phyloP scores from a whole-genome alignment of 2,329 filamentous ascomycete genomes.

The Fusarium sp. region DNA sequence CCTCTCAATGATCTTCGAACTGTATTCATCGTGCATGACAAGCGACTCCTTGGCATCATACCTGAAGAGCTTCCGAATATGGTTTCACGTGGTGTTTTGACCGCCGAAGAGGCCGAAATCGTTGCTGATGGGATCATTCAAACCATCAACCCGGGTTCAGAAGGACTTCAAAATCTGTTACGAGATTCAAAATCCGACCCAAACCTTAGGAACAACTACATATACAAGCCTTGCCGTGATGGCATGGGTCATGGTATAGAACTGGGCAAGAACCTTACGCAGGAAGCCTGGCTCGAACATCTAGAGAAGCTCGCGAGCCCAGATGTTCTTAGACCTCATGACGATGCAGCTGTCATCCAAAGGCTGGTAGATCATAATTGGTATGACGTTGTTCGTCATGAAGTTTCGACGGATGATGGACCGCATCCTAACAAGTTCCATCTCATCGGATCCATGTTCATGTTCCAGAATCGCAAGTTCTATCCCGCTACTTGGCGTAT shows the following conservation, averaged over 20 bases:
- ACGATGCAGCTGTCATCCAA: conserved; percentile 25
- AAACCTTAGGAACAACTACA: neutral
- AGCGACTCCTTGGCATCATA: conserved; percentile 18
- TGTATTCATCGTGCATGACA: conserved; percentile 27
- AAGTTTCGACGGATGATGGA: conserved; percentile 5
- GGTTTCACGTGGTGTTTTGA: conserved; percentile 9
- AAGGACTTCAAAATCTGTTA: neutral
- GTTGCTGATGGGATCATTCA: conserved; percentile 5
- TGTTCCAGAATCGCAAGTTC: conserved; percentile 9
- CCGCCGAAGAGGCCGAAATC: conserved; percentile 1
- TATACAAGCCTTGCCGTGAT: conserved; percentile 26
- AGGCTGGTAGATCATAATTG: conserved; percentile 19
- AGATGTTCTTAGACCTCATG: conserved; percentile 1
- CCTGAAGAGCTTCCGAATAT: conserved; percentile 19
- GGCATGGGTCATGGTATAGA: conserved; percentile 19
- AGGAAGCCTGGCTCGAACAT: conserved; percentile 8
- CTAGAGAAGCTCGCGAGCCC: neutral
- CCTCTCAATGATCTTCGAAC: conserved; percentile 25
- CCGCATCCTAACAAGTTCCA: conserved; percentile 18
- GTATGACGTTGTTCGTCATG: conserved; percentile 26
- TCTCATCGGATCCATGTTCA: conserved; percentile 26
- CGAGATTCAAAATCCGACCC: neutral
- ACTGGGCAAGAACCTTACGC: conserved; percentile 8
- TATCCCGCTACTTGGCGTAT: conserved; percentile 8
- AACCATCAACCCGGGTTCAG: conserved; percentile 9